Conservation (phyloP, 306 rosid species). For the Quercus wislizeni region DNA sequence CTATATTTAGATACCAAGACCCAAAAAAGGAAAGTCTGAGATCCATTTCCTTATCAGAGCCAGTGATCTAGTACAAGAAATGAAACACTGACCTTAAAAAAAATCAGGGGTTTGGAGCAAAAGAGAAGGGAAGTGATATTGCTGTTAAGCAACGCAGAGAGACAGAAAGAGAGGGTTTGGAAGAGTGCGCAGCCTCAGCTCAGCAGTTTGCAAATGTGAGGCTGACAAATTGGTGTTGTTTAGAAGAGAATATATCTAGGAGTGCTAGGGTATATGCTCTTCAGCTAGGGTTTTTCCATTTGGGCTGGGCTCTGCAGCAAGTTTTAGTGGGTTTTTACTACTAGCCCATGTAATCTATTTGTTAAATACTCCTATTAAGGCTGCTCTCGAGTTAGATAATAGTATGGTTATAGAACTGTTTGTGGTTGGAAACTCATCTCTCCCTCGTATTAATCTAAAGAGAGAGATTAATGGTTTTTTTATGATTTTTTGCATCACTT, state of each 20-base stretch:
- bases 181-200: slow-evolving; percentile 1
- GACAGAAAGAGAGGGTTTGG: not conserved
- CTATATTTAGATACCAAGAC: not conserved
- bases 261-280: slow-evolving; percentile 10
- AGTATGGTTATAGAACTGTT: too few species aligned
- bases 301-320: slow-evolving; percentile 24
- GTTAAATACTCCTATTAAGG: too few species aligned
- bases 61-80: not conserved
- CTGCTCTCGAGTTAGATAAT: too few species aligned
- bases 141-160: not conserved
- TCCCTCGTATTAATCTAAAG: too few species aligned
- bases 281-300: slow-evolving; percentile 27
- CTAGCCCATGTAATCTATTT: too few species aligned
- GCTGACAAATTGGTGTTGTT: not conserved
- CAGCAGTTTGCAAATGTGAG: slow-evolving; percentile 10
- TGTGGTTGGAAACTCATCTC: too few species aligned
- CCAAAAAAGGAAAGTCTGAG: not conserved
- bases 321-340: not conserved
- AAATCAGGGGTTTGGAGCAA: not conserved
- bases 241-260: not conserved
- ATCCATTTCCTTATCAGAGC: not conserved
- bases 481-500: too few species aligned
- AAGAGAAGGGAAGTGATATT: not conserved
- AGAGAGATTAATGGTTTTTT: too few species aligned
- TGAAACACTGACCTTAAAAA: not conserved